These are phyloP conservation scores for Elsinoe perseae DNA, from an alignment of 2,329 filamentous ascomycete species.

Conservation along the genomic window DNA sequence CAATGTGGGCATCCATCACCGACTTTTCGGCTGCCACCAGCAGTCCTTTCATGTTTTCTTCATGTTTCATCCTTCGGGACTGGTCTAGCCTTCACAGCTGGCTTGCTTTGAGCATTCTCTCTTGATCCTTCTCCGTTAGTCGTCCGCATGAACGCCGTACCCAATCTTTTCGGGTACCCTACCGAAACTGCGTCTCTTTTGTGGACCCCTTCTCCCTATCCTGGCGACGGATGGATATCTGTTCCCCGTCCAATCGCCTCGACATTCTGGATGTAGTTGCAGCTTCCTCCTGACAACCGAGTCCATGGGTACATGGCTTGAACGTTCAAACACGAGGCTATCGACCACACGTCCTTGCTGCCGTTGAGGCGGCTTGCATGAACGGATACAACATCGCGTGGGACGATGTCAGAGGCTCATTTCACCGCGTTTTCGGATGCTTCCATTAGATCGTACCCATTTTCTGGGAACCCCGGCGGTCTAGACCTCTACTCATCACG, in stretches of 20 bases:
- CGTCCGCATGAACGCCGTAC: background rate
- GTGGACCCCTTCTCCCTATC: background rate
- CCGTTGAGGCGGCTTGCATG: slow-evolving; percentile 9
- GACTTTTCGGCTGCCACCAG: background rate
- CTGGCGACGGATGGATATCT: background rate
- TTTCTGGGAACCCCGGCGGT: background rate
- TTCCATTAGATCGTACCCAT: background rate
- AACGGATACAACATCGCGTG: slow-evolving; percentile 8
- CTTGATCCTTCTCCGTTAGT: background rate
- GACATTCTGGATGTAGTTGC: background rate
- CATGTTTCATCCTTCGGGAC: background rate
- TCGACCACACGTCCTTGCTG: background rate
- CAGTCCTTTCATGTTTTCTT: background rate
- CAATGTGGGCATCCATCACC: background rate
- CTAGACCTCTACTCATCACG: slow-evolving; percentile 3
- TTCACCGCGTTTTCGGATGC: slow-evolving; percentile 6
- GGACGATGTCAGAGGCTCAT: slow-evolving; percentile 8
- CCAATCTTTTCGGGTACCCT: background rate
- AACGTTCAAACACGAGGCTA: slow-evolving; percentile 6
- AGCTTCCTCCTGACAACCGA: background rate
- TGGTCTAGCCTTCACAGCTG: background rate
- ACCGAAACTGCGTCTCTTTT: background rate
- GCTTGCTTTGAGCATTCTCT: background rate
- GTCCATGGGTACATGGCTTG: background rate
- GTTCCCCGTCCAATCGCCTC: slow-evolving; percentile 11